Base-by-base conservation (phyloP, 2,329 filamentous ascomycete species). In the Teratosphaeria epicoccoides region DNA sequence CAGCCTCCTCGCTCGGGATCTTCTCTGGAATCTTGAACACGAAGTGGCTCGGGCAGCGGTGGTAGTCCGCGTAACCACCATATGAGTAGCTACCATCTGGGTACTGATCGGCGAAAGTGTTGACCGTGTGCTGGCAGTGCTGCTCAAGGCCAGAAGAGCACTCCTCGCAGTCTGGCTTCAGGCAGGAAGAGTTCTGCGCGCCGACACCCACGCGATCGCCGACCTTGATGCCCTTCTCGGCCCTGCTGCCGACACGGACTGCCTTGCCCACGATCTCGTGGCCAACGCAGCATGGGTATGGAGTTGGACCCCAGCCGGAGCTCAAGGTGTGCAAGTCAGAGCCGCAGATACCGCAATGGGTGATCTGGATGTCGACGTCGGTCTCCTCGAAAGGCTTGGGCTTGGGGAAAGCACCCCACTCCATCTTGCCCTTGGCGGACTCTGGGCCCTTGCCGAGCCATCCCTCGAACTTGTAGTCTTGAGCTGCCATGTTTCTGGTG, bases 11-110 rank as follows among this genome's bases (percentile, higher is more conserved):
- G 25, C 70, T 74, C 1, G 68, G 60, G 24, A 83, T 55, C 0
- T 55, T 63, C 12, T 76, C 72, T 0, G 80, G 80, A 52, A 83
- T 81, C 61, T 70, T 74, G 60, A 81, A 70, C 0, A 75, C 76
- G 57, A 87, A 89, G 58, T 79, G 76, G 4, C 49, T 54, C 7
- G 59, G 57, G 10, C 55, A 55, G 20, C 82, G 74, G 62, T 76
- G 75, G 54, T 78, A 74, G 49, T 73, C 69, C 6, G 77, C 77
- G 57, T 80, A 82, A 0, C 73, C 86, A 2, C 87, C 87, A 59
- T 86, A 84, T 1, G 79, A 78, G 65, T 78, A 55, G 1, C 47
- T 49, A 37, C 61, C 61, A 45, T 63, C 59, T 3, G 61, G 62
- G 50, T 63, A 67, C 20, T 56, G 57, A 49, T 54, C 57, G 20